phyloP scores from a whole-genome alignment of 805 yeast species.

The Wickerhamiella spandovensis region DNA sequence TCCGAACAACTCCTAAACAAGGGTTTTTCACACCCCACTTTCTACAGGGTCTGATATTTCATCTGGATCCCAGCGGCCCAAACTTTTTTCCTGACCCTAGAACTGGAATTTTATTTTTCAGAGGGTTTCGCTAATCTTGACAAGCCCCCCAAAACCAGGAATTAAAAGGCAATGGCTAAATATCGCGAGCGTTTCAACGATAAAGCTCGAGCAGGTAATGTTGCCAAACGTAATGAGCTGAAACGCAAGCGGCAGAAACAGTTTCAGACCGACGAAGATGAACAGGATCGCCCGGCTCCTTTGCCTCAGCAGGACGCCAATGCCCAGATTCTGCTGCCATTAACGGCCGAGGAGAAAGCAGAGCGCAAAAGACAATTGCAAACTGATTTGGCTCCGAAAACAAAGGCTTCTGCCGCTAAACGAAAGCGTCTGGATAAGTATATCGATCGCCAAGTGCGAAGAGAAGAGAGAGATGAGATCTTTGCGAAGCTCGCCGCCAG shows the following conservation, averaged over 20 bases:
- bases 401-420: slow-evolving; percentile 57
- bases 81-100: neutral
- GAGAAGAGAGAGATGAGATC: slow-evolving; percentile 61
- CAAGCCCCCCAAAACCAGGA: too few species aligned
- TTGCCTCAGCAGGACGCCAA: slow-evolving; percentile 34
- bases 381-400: slow-evolving; percentile 37
- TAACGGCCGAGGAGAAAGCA: slow-evolving; percentile 48
- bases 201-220: slow-evolving; percentile 74
- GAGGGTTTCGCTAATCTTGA: too few species aligned
- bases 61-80: neutral
- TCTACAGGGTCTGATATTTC: neutral
- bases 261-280: slow-evolving; percentile 28
- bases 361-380: slow-evolving; percentile 54
- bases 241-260: slow-evolving; percentile 58
- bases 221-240: slow-evolving; percentile 62
- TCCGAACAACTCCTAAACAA: too few species aligned
- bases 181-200: slow-evolving; percentile 72
- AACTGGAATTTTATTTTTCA: neutral
- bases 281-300: slow-evolving; percentile 4
- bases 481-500: slow-evolving; percentile 55
- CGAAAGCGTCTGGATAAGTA: slow-evolving; percentile 77
- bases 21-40: too few species aligned
- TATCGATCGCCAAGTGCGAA: slow-evolving; percentile 31
- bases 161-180: slow-evolving; percentile 59
- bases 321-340: slow-evolving; percentile 47